These are phyloP conservation scores for Trypanosoma scelopori DNA, from an alignment of 208 protist species.

Conservation along the genomic window DNA sequence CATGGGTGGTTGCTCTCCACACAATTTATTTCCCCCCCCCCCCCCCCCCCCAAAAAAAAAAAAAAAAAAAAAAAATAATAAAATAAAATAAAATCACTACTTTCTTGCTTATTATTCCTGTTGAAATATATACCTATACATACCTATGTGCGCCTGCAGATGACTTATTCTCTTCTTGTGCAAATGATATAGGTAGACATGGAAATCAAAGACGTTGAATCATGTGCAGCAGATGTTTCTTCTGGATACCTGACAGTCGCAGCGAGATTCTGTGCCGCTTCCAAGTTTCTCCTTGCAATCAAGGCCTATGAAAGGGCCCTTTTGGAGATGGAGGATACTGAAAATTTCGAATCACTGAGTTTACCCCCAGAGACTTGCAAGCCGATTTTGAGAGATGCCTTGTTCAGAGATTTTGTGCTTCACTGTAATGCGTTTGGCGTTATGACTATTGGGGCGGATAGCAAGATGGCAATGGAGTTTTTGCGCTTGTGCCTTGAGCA, in stretches of 20 bases:
- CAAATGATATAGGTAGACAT: conserved; percentile 1
- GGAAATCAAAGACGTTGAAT: background rate
- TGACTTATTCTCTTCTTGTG: conserved; percentile 11
- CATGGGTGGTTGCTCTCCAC: background rate
- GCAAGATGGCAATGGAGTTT: conserved; percentile 29
- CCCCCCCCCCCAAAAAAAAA: too few species aligned
- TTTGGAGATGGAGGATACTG: background rate
- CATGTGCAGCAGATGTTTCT: background rate
- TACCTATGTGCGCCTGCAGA: background rate
- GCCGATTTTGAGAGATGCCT: background rate
- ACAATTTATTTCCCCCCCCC: too few species aligned
- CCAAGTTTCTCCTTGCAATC: conserved; percentile 27
- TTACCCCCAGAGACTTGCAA: background rate
- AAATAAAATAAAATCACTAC: background rate
- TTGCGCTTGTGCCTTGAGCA: conserved; percentile 27
- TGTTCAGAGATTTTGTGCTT: conserved; percentile 36
- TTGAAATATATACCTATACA: conserved; percentile 9
- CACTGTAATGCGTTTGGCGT: conserved; percentile 31
- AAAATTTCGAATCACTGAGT: background rate
- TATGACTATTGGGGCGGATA: conserved; percentile 6
- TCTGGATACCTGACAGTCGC: conserved; percentile 17
- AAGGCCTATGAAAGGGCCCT: conserved; percentile 34
- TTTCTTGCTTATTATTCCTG: conserved; percentile 2
- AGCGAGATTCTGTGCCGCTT: conserved; percentile 1
- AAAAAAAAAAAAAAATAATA: too few species aligned